phyloP scores from a whole-genome alignment of 768 basidiomycete species.

The Pleurotus cornucopiae region DNA sequence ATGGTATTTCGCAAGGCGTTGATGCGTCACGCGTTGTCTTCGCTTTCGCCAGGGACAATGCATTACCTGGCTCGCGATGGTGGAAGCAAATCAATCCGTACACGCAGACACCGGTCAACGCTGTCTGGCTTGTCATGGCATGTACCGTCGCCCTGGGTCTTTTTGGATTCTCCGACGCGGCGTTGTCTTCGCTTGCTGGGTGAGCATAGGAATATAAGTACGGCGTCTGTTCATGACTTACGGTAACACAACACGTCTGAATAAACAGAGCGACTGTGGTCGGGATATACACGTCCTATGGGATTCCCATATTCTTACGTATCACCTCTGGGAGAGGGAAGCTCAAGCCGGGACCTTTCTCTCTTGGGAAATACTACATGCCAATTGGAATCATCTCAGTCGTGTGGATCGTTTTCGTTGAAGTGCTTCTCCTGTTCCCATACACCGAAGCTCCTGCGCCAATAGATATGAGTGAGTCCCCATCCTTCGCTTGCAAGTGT shows the following conservation, averaged over 20 bases:
- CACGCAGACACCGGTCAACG: slow-evolving; percentile 32
- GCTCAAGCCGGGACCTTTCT: slow-evolving; percentile 30
- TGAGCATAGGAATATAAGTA: slow-evolving; percentile 10
- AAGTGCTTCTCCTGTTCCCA: slow-evolving; percentile 29
- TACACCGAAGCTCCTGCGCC: slow-evolving; percentile 15
- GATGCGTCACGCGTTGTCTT: slow-evolving; percentile 65
- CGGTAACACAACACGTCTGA: not conserved
- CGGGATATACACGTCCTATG: slow-evolving; percentile 32
- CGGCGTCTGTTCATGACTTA: not conserved
- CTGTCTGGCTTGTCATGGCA: slow-evolving; percentile 34
- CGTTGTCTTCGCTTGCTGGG: slow-evolving; percentile 30
- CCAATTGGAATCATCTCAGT: slow-evolving; percentile 24
- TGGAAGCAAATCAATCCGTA: slow-evolving; percentile 28
- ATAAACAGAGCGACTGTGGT: slow-evolving; percentile 24
- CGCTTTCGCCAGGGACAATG: slow-evolving; percentile 48
- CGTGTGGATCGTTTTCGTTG: slow-evolving; percentile 28
- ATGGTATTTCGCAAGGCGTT: slow-evolving; percentile 61
- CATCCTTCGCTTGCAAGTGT: not conserved
- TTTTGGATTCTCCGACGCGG: slow-evolving; percentile 27
- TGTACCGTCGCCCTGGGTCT: slow-evolving; percentile 25
- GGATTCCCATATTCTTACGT: slow-evolving; percentile 30
- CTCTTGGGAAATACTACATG: slow-evolving; percentile 24
- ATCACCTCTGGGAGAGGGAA: slow-evolving; percentile 28
- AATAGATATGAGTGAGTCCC: slow-evolving; percentile 28
- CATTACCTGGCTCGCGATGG: slow-evolving; percentile 31